Base-by-base conservation (phyloP, 768 basidiomycete genomes). In the Cystobasidium onofrii region DNA sequence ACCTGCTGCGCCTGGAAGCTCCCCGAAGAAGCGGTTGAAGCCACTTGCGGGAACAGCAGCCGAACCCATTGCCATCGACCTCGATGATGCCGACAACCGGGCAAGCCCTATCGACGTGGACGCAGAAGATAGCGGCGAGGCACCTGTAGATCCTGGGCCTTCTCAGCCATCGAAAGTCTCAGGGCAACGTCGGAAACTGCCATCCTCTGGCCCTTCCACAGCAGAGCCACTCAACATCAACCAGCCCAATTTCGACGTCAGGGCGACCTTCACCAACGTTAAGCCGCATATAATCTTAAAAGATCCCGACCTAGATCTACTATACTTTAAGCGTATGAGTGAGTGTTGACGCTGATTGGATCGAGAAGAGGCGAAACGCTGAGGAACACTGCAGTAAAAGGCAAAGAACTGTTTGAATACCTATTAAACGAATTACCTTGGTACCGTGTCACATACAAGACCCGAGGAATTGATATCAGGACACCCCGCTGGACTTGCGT, bases 321-420 rank as follows among this genome's bases (percentile, higher is more conserved):
- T 74, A 7, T 57, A 73, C 54, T 72, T 74, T 52, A 54, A 74
- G 23, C 25, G 29, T 17, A 73, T 74, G 31, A 69, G 66, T 69
- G 66, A n/a, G 27, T 25, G 18, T 15, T 27, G n/a, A n/a, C n/a
- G n/a, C n/a, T n/a, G n/a, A n/a, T n/a, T n/a, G n/a, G 13, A 60
- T 29, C 39, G 6, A 6, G 39, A 39, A 39, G 39, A 15, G 7
- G 39, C 39, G 6, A 6, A 27, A 46, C 1, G 18, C 73, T 74
- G 20, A 29, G 15, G 1, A 20, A 2, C 29, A 33, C 46, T 3
- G 12, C 25, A 69, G 66, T 69, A 44, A 9, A 52, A 23, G 66
- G 65, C 29, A 41, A 64, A n/a, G 31, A 74, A 34, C 69, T 74
- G 10, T 74, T 73, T 69, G 61, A 50, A 23, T 74, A 74, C 70